phyloP scores from a whole-genome alignment of 495 filamentous ascomycete species.

The Penicillium tannophilum region DNA sequence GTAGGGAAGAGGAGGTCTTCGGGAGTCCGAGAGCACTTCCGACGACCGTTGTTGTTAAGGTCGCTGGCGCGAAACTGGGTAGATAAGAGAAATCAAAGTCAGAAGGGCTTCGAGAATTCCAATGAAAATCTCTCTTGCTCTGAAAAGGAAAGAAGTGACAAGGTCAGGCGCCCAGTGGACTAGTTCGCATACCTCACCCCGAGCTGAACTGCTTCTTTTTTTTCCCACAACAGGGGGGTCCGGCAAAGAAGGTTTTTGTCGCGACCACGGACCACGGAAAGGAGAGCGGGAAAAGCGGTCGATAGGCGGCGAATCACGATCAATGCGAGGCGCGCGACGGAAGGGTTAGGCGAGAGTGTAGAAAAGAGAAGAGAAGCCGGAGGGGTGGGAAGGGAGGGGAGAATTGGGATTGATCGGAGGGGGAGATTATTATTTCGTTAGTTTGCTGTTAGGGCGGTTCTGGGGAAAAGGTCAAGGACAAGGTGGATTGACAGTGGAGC shows the following conservation, averaged over 20 bases:
- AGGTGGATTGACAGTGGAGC: conserved; percentile 17
- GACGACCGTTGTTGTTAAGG: conserved; percentile 6
- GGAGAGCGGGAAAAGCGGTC: conserved; percentile 9
- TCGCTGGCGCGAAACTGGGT: not conserved
- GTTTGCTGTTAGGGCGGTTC: conserved; percentile 24
- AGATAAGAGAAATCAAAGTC: not conserved
- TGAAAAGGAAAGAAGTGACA: not conserved
- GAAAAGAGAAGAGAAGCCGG: conserved; percentile 1
- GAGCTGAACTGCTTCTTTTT: conserved; percentile 4
- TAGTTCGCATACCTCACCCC: conserved; percentile 10
- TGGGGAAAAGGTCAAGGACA: conserved; percentile 23
- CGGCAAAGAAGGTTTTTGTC: conserved; percentile 9
- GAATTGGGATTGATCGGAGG: conserved; percentile 9
- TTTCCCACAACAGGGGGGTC: conserved; percentile 1
- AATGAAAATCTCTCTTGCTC: not conserved
- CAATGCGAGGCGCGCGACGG: conserved; percentile 3
- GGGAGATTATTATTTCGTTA: conserved; percentile 30
- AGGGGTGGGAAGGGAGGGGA: conserved; percentile 6
- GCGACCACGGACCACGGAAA: conserved; percentile 9
- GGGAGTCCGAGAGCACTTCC: conserved; percentile 4
- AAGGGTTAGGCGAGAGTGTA: not conserved
- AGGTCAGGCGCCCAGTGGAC: conserved; percentile 1
- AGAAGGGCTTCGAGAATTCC: not conserved
- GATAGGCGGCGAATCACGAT: not conserved
- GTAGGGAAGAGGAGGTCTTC: conserved; percentile 2